Conservation (phyloP, 495 filamentous ascomycete genomes). For the Penicillium canariense region DNA sequence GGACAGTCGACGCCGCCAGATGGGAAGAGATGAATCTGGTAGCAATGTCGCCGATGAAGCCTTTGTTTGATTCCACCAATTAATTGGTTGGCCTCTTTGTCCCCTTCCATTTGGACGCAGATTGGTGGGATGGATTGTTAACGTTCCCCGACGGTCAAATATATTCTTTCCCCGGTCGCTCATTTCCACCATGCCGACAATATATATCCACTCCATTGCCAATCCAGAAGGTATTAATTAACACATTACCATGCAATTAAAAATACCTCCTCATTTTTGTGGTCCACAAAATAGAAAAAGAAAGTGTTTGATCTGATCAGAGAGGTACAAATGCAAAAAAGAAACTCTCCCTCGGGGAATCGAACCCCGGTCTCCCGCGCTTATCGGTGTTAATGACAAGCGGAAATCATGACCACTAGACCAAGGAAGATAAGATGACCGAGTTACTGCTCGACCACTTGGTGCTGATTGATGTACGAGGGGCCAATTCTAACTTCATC, state of each 20-base stretch:
- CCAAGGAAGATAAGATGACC: slow-evolving; percentile 28
- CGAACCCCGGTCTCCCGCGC: slow-evolving; percentile 55
- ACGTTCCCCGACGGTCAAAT: neutral
- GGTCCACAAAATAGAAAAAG: too few relatives aligned
- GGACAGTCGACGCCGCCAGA: slow-evolving; percentile 49
- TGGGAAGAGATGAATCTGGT: slow-evolving; percentile 25
- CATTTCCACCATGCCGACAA: neutral
- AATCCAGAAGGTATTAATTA: neutral
- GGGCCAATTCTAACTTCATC: neutral
- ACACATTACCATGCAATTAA: neutral
- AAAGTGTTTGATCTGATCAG: too few relatives aligned
- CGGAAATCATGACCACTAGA: slow-evolving; percentile 56
- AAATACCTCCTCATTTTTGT: too few relatives aligned
- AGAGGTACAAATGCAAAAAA: slow-evolving; percentile 49
- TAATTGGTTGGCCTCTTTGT: too few relatives aligned
- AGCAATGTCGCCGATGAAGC: slow-evolving; percentile 20
- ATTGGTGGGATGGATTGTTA: neutral
- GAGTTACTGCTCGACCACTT: slow-evolving; percentile 33
- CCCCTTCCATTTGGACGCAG: neutral
- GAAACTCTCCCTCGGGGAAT: slow-evolving; percentile 50
- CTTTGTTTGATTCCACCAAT: slow-evolving; percentile 31
- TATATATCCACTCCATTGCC: neutral
- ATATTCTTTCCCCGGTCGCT: slow-evolving; percentile 15
- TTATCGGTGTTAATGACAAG: slow-evolving; percentile 47
- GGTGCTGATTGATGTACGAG: slow-evolving; percentile 10